Conservation (phyloP, 176 grass and related monocot species). For the Dendrocalamus sinicus region DNA sequence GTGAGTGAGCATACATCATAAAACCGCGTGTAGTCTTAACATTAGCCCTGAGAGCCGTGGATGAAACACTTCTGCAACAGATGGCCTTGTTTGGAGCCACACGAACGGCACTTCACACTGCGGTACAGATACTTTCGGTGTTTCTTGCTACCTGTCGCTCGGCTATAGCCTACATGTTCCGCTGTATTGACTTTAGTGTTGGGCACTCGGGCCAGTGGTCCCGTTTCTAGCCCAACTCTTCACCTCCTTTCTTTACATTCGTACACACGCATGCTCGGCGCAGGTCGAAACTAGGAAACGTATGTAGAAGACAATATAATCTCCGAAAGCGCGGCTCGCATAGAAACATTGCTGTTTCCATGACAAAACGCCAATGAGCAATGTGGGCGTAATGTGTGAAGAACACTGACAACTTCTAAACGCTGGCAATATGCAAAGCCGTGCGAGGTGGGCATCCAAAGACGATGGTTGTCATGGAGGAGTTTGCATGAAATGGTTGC, state of each 20-base stretch:
- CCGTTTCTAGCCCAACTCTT: constrained; percentile 5
- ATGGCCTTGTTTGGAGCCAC: constrained; percentile 21
- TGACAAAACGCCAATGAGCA: neutral
- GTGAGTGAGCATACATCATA: neutral
- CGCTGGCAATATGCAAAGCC: neutral
- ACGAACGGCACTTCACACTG: neutral
- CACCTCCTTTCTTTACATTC: constrained; percentile 49
- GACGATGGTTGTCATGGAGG: neutral
- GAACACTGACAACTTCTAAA: neutral
- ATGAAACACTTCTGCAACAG: neutral
- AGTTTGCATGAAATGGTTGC: neutral
- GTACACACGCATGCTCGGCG: neutral
- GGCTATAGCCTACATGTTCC: constrained; percentile 42
- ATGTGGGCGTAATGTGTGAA: neutral
- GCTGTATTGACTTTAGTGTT: neutral
- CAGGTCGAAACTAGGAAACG: neutral
- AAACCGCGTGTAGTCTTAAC: neutral
- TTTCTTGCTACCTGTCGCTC: constrained; percentile 50
- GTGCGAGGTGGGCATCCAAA: neutral
- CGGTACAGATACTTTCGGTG: constrained; percentile 47
- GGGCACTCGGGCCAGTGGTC: neutral
- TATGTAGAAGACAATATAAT: neutral
- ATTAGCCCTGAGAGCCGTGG: neutral
- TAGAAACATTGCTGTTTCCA: neutral
- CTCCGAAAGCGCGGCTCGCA: constrained; percentile 6